Conservation (phyloP, 371 early-diverging fungal genomes). For the Spraguea lophii region DNA sequence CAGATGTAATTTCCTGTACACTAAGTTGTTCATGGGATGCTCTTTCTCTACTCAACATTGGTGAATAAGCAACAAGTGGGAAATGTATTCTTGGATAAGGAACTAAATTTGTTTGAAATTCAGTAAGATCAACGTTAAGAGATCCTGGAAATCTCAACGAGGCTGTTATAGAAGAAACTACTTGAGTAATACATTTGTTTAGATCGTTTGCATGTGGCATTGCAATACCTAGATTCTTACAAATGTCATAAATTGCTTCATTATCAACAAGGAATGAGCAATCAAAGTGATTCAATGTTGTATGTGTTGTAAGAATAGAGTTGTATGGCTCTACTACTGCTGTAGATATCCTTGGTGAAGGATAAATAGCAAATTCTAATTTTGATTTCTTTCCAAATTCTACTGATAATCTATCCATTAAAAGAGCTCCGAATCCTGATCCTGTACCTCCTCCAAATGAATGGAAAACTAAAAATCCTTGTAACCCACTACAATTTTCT, state of each 20-base stretch:
- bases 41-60: slow-evolving; percentile 66
- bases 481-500: slow-evolving; percentile 70
- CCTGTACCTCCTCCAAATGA: slow-evolving; percentile 84
- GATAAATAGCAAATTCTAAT: slow-evolving; percentile 92
- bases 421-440: slow-evolving; percentile 87
- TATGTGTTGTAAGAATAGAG: slow-evolving; percentile 80
- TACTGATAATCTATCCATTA: slow-evolving; percentile 77
- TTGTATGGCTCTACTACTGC: slow-evolving; percentile 79
- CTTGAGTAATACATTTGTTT: slow-evolving; percentile 93
- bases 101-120: slow-evolving; percentile 86
- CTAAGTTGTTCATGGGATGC: slow-evolving; percentile 69
- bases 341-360: slow-evolving; percentile 86
- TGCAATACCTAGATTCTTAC: slow-evolving; percentile 86
- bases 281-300: slow-evolving; percentile 87
- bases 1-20: slow-evolving; percentile 66
- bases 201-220: slow-evolving; percentile 87
- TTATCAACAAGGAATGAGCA: slow-evolving; percentile 97
- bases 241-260: slow-evolving; percentile 79
- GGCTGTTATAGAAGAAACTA: slow-evolving; percentile 94
- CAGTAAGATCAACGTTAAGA: slow-evolving; percentile 76
- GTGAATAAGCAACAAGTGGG: slow-evolving; percentile 75
- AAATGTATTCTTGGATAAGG: slow-evolving; percentile 81
- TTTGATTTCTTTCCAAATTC: slow-evolving; percentile 95
- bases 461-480: slow-evolving; percentile 39
- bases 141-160: slow-evolving; percentile 80